Evolutionary conservation across 2,329 filamentous ascomycete species (phyloP).

Genomic region (Aspergillus tamarii): DNA sequence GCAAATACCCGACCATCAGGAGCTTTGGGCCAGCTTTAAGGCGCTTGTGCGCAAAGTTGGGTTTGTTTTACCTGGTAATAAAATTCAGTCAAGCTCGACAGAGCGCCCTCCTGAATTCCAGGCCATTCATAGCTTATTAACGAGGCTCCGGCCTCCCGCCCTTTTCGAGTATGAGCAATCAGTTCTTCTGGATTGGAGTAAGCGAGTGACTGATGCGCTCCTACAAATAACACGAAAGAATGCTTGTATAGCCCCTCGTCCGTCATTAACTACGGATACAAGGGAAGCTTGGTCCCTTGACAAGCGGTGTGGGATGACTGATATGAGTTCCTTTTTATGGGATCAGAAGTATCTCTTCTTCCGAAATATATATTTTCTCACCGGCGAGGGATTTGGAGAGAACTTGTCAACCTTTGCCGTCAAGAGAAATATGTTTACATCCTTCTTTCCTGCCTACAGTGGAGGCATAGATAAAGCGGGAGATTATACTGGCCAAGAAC

Average conservation of each 20-base stretch:
- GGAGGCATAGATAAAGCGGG: no score
- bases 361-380: slow-evolving; percentile 13
- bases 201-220: neutral
- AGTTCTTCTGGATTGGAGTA: slow-evolving; percentile 7
- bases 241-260: neutral
- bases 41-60: slow-evolving; percentile 5
- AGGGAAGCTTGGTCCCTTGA: slow-evolving; percentile 9
- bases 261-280: neutral
- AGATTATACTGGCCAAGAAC: no score
- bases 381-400: neutral
- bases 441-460: neutral
- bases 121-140: slow-evolving; percentile 14
- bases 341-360: slow-evolving; percentile 22
- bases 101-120: slow-evolving; percentile 5
- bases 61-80: slow-evolving; percentile 5
- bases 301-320: slow-evolving; percentile 18
- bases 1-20: slow-evolving; percentile 10
- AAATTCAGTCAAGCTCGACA: neutral
- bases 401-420: slow-evolving; percentile 2
- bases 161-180: slow-evolving; percentile 14
- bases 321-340: slow-evolving; percentile 12
- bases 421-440: slow-evolving; percentile 5
- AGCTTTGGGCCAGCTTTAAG: slow-evolving; percentile 15
- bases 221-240: neutral
- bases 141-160: slow-evolving; percentile 10